These are phyloP conservation scores for Beauveria brongniartii DNA, from an alignment of 2,329 filamentous ascomycete species.

Conservation along the genomic window DNA sequence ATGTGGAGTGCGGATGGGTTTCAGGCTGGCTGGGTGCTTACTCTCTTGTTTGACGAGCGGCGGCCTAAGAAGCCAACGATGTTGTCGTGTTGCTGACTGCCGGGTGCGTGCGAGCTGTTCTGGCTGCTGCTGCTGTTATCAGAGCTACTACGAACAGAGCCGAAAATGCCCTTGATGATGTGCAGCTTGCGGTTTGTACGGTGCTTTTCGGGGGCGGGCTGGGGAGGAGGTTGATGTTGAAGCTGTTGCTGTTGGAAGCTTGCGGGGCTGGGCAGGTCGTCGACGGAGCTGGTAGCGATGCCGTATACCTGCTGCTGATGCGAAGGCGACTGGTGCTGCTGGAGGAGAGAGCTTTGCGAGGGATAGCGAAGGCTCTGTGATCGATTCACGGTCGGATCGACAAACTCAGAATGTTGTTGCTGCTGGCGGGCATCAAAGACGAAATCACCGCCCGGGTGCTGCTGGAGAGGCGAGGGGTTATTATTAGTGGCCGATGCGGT, in stretches of 20 bases:
- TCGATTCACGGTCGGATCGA: conserved; percentile 36
- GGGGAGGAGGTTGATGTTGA: conserved; percentile 23
- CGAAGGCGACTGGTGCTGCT: conserved; percentile 22
- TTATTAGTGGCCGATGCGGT: conserved; percentile 18
- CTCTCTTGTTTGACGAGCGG: conserved; percentile 46
- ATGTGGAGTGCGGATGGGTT: not conserved
- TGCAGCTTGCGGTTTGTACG: conserved; percentile 42
- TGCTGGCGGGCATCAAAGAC: conserved; percentile 28
- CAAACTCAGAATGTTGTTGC: conserved; percentile 30
- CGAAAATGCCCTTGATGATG: conserved; percentile 44
- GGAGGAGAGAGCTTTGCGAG: conserved; percentile 23
- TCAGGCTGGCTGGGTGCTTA: conserved; percentile 39
- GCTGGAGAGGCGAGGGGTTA: conserved; percentile 15
- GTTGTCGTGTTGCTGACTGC: conserved; percentile 34
- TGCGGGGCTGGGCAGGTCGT: conserved; percentile 17
- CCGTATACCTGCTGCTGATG: conserved; percentile 25
- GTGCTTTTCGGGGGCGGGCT: conserved; percentile 27
- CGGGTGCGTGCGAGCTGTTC: conserved; percentile 20
- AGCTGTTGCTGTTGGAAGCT: conserved; percentile 22
- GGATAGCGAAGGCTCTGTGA: conserved; percentile 45
- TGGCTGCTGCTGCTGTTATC: conserved; percentile 21
- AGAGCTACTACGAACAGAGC: conserved; percentile 26
- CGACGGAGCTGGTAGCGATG: conserved; percentile 19
- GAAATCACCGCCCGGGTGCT: conserved; percentile 17
- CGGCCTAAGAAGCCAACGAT: conserved; percentile 41